Evolutionary conservation across 352 stramenopile genomes (phyloP).

Genomic region (Phytophthora vignae): DNA sequence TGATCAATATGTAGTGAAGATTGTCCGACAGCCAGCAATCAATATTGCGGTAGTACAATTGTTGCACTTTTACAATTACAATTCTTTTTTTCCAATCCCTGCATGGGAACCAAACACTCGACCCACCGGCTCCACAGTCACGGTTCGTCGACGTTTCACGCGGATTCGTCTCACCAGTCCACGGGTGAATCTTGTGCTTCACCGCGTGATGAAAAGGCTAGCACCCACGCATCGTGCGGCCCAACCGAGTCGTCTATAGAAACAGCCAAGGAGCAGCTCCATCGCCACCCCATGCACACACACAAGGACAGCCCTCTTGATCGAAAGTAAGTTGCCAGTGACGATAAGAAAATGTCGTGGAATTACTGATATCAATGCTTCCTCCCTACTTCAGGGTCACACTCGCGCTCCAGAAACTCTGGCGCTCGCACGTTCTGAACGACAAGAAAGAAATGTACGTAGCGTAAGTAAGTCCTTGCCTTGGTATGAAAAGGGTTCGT

Average conservation of each 20-base stretch:
- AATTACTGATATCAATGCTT: background rate
- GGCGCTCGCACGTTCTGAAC: conserved; percentile 53
- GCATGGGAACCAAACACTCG: conserved; percentile 18
- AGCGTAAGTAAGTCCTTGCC: too few relatives aligned
- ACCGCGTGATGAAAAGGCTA: conserved; percentile 1
- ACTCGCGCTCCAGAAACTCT: conserved; percentile 67
- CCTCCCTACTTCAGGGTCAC: conserved; percentile 48
- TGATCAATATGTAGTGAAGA: too few relatives aligned
- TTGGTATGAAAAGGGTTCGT: background rate
- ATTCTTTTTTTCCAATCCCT: too few relatives aligned
- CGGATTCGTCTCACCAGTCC: conserved; percentile 7
- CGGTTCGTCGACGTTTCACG: background rate
- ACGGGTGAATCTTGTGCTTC: conserved; percentile 2
- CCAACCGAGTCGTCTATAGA: conserved; percentile 3
- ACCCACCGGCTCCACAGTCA: conserved; percentile 5
- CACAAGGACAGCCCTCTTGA: conserved; percentile 43
- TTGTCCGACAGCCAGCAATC: too few relatives aligned
- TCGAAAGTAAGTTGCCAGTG: conserved; percentile 49
- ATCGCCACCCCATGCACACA: conserved; percentile 5
- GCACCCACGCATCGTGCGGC: conserved; percentile 7
- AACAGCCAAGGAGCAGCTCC: background rate
- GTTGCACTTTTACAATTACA: too few relatives aligned
- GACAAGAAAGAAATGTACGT: conserved; percentile 46
- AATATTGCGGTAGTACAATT: too few relatives aligned
- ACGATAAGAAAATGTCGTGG: background rate